A percentile compares a stretch with the other conserved stretches of the same genome.
These are phyloP conservation scores for Exophiala sideris DNA, from an alignment of 2,329 filamentous ascomycete species.

Conservation along the genomic window DNA sequence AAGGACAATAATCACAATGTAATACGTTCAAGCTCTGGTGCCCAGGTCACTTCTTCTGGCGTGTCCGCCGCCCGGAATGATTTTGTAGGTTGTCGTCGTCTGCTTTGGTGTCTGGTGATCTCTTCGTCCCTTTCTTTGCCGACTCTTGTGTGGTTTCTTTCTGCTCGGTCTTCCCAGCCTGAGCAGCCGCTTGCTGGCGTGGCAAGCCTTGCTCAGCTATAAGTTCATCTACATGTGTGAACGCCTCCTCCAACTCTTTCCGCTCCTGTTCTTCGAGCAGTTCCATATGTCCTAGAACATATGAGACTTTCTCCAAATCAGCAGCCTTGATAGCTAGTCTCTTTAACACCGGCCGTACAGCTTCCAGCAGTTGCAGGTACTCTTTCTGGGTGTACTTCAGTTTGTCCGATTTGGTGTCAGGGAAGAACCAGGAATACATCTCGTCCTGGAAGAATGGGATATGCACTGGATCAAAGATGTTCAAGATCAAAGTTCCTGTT, in stretches of 20 bases:
- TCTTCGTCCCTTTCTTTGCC: slow-evolving; percentile 1
- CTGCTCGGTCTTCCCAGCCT: too few relatives aligned
- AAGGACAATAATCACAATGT: too few relatives aligned
- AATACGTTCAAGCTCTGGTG: too few relatives aligned
- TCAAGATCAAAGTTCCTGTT: slow-evolving; percentile 43
- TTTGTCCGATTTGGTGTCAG: slow-evolving; percentile 31
- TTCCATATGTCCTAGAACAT: slow-evolving; percentile 25
- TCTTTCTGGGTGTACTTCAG: slow-evolving; percentile 42
- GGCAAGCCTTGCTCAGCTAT: too few relatives aligned
- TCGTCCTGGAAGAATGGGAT: slow-evolving; percentile 46
- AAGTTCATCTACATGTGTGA: neutral
- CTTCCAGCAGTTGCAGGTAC: slow-evolving; percentile 31
- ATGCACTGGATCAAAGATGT: slow-evolving; percentile 30
- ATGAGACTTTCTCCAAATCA: slow-evolving; percentile 27
- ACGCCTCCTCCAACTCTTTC: slow-evolving; percentile 9
- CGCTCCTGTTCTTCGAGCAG: slow-evolving; percentile 14
- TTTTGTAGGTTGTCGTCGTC: slow-evolving; percentile 6
- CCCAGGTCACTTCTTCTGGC: slow-evolving; percentile 3
- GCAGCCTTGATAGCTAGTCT: slow-evolving; percentile 15
- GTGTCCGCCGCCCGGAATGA: slow-evolving; percentile 5
- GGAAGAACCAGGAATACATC: slow-evolving; percentile 40
- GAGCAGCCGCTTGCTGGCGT: too few relatives aligned
- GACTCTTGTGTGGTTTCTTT: neutral
- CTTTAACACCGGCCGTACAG: slow-evolving; percentile 11
- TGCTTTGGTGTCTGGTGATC: neutral